Evolutionary conservation across 2,329 filamentous ascomycete genomes (phyloP), one percentile per base, ranked within the genome.

Genomic region (Fusarium sterilihyphosum): DNA sequence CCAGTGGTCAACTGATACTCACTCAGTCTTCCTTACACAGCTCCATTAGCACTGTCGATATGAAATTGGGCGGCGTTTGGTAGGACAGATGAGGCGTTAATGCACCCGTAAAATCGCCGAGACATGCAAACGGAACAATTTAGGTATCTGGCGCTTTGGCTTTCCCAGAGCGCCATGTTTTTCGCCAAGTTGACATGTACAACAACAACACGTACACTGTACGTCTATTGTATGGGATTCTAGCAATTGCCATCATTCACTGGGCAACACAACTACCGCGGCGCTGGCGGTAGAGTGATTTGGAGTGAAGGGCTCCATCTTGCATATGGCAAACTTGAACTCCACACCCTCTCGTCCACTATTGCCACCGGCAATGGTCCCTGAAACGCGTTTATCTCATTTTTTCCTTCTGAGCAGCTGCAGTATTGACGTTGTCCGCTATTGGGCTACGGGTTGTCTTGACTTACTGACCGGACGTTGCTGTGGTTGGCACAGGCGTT

Each of bases 91-190:
- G 56, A 61, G 67, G 73, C 61, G 65, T 57, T 59, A 75, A 71
- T 77, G 50, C 71, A 73, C 67, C 77, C 77, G 76, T 70, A 56
- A 74, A 71, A 65, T 73, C 73, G 72, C 75, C 73, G 77, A 78
- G 77, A 78, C 75, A 76, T 78, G 70, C 69, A 75, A 71, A 67
- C 73, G 67, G 67, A 67, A 73, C 70, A 50, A 54, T 67, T 49
- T 40, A 37, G 35, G 16, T 37, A 54, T 52, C 50, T 50, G 31
- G 46, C 61, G 56, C 44, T 64, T 70, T 66, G 46, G 53, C 54
- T 61, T 68, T 73, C 65, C 40, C 43, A 50, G 65, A 60, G 53
- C 71, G 70, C 70, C 70, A 53, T 64, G 41, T 59, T 59, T 70
- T 43, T 61, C 46, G 60, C 61, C 35, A 44, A 44, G 26, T 53